Evolutionary conservation across 257 asterid genomes (phyloP).

Genomic region (Paulownia fortunei): DNA sequence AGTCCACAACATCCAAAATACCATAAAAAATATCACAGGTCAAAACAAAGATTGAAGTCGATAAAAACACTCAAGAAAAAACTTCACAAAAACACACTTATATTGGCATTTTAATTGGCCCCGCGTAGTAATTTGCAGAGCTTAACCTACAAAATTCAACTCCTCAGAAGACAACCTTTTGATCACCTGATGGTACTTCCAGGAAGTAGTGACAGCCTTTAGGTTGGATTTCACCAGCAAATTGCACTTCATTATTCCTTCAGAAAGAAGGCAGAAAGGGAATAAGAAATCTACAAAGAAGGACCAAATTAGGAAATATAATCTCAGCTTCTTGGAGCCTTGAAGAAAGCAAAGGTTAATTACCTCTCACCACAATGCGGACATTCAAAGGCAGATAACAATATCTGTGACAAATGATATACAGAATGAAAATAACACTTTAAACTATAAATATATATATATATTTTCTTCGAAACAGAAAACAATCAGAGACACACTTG

Average conservation of each 20-base stretch:
- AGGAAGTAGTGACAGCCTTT: slow-evolving; percentile 75
- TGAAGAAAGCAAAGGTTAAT: slow-evolving; percentile 15
- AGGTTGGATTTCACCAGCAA: slow-evolving; percentile 96
- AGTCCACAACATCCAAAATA: background rate
- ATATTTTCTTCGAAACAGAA: background rate
- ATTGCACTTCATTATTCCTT: slow-evolving; percentile 96
- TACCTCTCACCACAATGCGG: slow-evolving; percentile 98
- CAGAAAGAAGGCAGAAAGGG: slow-evolving; percentile 21
- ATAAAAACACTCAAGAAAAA: background rate
- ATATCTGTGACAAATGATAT: slow-evolving; percentile 56
- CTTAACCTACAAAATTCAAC: slow-evolving; percentile 7
- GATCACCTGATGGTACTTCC: slow-evolving; percentile 69
- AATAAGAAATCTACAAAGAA: slow-evolving; percentile 26
- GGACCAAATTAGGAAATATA: background rate
- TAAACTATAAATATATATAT: background rate
- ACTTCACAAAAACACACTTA: background rate
- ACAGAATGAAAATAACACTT: background rate
- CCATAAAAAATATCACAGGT: background rate
- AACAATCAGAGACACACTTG: background rate
- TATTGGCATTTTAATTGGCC: background rate
- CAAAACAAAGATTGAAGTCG: background rate
- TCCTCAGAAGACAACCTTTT: slow-evolving; percentile 65
- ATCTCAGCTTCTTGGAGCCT: background rate
- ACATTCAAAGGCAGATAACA: slow-evolving; percentile 95
- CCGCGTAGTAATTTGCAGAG: background rate